These are phyloP conservation scores for Aegilops bicornis DNA, from an alignment of 176 grass and related monocot species.

Conservation along the genomic window DNA sequence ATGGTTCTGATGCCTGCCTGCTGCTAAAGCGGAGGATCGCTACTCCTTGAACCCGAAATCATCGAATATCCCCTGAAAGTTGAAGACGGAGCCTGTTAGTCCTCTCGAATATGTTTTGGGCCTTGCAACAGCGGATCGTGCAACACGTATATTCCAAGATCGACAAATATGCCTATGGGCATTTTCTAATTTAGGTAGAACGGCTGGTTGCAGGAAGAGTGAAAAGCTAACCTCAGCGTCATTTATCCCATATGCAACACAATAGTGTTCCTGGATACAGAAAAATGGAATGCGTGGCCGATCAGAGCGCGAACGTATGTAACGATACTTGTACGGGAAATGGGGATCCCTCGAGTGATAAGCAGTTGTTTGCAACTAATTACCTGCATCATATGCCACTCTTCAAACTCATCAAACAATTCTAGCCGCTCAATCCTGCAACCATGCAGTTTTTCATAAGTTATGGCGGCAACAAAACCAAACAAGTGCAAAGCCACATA, in stretches of 20 bases:
- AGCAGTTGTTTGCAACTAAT: slow-evolving; percentile 7
- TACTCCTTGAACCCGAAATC: slow-evolving; percentile 61
- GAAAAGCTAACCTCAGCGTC: slow-evolving; percentile 57
- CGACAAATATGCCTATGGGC: background rate
- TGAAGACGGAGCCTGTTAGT: background rate
- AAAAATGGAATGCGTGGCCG: background rate
- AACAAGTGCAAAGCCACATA: background rate
- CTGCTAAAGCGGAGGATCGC: background rate
- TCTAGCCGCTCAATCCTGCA: slow-evolving; percentile 89
- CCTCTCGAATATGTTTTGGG: no score
- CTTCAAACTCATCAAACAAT: slow-evolving; percentile 98
- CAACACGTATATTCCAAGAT: background rate
- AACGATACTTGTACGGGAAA: background rate
- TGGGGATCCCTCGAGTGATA: background rate
- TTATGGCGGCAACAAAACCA: background rate
- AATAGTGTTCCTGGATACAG: slow-evolving; percentile 86
- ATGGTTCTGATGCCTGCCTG: background rate
- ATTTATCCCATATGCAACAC: slow-evolving; percentile 84
- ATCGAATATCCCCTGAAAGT: slow-evolving; percentile 60
- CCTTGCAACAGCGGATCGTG: background rate
- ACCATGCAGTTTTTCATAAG: background rate
- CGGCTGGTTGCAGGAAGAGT: background rate
- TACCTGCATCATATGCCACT: slow-evolving; percentile 99
- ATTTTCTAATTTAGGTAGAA: background rate
- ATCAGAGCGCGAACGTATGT: no score